Evolutionary conservation across 129 eudicot species (phyloP), one percentile per base, ranked within the genome.

Genomic region (Helichrysum umbraculigerum): DNA sequence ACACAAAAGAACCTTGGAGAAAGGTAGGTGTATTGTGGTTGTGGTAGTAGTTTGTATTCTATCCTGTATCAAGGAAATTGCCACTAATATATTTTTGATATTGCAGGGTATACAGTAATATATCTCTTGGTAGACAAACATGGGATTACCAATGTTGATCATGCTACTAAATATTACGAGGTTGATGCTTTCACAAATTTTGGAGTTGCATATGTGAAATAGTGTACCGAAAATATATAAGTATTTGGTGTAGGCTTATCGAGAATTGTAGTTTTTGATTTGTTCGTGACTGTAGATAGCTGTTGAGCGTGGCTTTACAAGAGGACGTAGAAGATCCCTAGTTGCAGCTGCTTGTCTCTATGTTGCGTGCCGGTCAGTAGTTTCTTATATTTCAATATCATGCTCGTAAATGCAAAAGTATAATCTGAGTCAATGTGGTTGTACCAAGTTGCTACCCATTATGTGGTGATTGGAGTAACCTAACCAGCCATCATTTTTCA

Each of bases 291-390:
- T 77, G 41, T 44, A 88, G 91, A 86, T 89, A 50, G 97, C 97
- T 52, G 57, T 82, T 32, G 90, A 81, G 65, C 85, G 81, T 66
- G 81, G 83, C 65, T 86, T 88, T 79, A 86, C 85, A 7, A 83
- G 76, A 79, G 94, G 92, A 8, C 88, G 86, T n/a, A 81, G 81
- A 73, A 83, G 75, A 17, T 51, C 61, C 16, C 88, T 73, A 37
- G 87, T 91, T 71, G 84, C 85, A 39, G 95, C 92, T 73, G 86
- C 90, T 73, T 91, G 97, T 63, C 84, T 91, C 7, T 91, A 91
- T 70, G 80, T 88, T 74, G 78, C 86, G 2, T 91, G 97, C 64
- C 71, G 92, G 96, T 89, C 73, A 85, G 87, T 56, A 72, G 47
- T 30, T 73, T 70, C 22, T 73, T 32, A 58, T 34, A 14, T 56